Evolutionary conservation across 345 rosid genomes (phyloP).

Genomic region (Orychophragmus violaceus): DNA sequence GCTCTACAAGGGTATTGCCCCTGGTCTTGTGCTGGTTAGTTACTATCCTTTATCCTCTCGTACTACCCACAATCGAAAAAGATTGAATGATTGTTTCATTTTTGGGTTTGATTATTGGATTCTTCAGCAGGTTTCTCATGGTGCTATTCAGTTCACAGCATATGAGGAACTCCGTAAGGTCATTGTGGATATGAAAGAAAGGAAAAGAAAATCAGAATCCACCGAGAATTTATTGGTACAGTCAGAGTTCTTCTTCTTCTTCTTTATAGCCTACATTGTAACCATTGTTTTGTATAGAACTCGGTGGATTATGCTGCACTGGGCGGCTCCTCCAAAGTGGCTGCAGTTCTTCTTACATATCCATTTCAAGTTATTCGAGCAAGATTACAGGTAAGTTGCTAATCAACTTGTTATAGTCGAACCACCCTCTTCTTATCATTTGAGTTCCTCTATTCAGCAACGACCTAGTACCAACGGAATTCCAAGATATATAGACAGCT

Average conservation of each 20-base stretch:
- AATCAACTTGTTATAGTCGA: too few relatives aligned
- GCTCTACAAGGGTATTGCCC: slow-evolving; percentile 76
- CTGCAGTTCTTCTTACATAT: slow-evolving; percentile 80
- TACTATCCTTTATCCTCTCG: neutral
- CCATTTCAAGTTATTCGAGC: slow-evolving; percentile 95
- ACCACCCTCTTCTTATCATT: neutral
- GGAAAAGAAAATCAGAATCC: slow-evolving; percentile 27
- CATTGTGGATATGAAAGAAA: slow-evolving; percentile 44
- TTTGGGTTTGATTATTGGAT: slow-evolving; percentile 13
- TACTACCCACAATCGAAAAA: neutral
- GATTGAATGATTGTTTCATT: neutral
- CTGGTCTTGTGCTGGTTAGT: slow-evolving; percentile 75
- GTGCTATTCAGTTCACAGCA: slow-evolving; percentile 83
- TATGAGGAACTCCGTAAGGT: slow-evolving; percentile 86
- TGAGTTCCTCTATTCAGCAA: slow-evolving; percentile 60
- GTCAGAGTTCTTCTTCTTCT: slow-evolving; percentile 9
- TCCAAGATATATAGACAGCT: slow-evolving; percentile 74
- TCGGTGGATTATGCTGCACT: slow-evolving; percentile 83
- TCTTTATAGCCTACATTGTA: neutral
- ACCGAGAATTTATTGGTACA: slow-evolving; percentile 54
- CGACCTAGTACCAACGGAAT: slow-evolving; percentile 62
- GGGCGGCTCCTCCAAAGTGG: slow-evolving; percentile 83
- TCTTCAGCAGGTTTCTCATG: slow-evolving; percentile 93
- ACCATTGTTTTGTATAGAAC: slow-evolving; percentile 45
- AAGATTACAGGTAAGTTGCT: slow-evolving; percentile 57